Base-by-base conservation (phyloP, 176 grass and related monocot species). In the Oryza rufipogon region DNA sequence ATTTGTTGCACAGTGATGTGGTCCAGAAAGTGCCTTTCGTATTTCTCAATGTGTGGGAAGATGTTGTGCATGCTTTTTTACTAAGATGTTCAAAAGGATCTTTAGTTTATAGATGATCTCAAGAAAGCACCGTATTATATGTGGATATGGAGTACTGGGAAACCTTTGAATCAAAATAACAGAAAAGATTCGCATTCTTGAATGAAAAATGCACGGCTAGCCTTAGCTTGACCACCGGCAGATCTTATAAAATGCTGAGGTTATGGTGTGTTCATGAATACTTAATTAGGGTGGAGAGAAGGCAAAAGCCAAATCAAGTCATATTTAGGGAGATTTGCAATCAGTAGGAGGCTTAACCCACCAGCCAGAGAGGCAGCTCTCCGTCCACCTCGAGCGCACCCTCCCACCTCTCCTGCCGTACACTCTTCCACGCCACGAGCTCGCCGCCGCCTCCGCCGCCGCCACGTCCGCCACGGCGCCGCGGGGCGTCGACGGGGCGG, bases 351-450 rank as follows among this genome's bases (percentile, higher is more conserved):
- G 9, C 11, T 39, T 75, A 39, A 90, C 82, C 8, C 88, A 99
- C 96, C 91, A 99, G 91, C 96, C 96, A 99, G 25, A 84, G 81
- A 20, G 96, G 96, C 49, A 99, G 83, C 81, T 91, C 67, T 1
- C 96, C 96, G 39, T 99, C 81, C 34, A 96, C 71, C 32, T 61
- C 71, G 46, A 99, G 89, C 23, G 84, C 81, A 9, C 96, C 96
- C 34, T 93, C 86, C 96, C 96, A 99, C 84, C 89, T 90, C 89
- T 99, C 96, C 85, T 96, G 89, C 75, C 74, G 86, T 64, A 99
- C 2, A 75, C 93, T 99, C 76, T 71, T 96, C 96, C 96, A 99
- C 44, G 93, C 96, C 78, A 91, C 88, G 68, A 94, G 87, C 74
- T 91, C 80, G 54, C 84, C 86, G 30, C 64, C 41, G 49, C 83